Base-by-base conservation (phyloP, 2,329 filamentous ascomycete species). In the Coniella vitis region DNA sequence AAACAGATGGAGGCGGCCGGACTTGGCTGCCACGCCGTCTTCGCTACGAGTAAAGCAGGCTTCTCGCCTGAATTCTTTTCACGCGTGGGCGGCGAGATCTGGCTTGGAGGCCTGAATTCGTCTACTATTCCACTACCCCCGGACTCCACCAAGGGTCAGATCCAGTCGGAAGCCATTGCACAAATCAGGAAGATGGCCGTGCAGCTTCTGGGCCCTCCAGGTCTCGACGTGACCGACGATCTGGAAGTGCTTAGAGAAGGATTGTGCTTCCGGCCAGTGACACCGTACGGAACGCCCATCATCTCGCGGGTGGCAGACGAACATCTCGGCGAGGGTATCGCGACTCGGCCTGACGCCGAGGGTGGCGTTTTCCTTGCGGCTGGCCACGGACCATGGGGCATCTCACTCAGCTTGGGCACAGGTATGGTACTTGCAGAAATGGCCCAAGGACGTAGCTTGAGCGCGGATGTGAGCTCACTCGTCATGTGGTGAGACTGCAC, bases 321-420 rank as follows among this genome's bases (percentile, higher is more conserved):
- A 12, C 69, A 72, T 38, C 70, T 88, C 3, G 81, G 80, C 1
- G 59, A 58, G 12, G 66, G 68, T 0, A 59, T 75, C 7, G 65
- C 58, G 50, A 79, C 70, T 7, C 60, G 63, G 34, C 55, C 61
- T 1, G 67, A 65, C 0, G 57, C 58, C 0, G 69, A 71, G 1
- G 81, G 83, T 2, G 85, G 86, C 4, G 81, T 91, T 0, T 90
- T 79, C 60, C 63, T 90, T 34, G 81, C 83, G 1, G 73, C 82
- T 4, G 86, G 87, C 0, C 86, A 90, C 69, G 86, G 86, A 0
- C 83, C 86, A 0, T 90, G 86, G 86, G 86, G 86, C 0, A 85
- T 85, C 21, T 75, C 72, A 41, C 60, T 81, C 58, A 71, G 72
- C 14, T 65, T 87, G 25, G 86, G 85, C 1, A 90, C 84, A 0